phyloP scores from a whole-genome alignment of 192 early-diverging fungal species.

The Podila verticillata region DNA sequence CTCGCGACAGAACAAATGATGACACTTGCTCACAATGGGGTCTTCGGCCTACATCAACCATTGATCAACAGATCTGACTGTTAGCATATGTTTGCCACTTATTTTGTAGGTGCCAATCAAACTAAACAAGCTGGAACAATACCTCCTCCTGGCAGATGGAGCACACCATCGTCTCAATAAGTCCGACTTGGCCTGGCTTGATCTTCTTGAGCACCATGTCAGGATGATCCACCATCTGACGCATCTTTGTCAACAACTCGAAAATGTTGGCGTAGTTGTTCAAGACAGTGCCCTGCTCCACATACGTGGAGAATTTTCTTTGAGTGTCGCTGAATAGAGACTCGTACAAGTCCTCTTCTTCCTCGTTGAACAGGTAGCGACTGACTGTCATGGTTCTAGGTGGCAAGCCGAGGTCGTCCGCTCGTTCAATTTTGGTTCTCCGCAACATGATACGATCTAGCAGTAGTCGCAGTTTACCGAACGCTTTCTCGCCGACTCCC shows the following conservation, averaged over 20 bases:
- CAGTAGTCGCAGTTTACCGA: conserved; percentile 78
- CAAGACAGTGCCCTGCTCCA: conserved; percentile 80
- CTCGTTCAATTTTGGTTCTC: conserved; percentile 88
- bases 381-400: conserved; percentile 83
- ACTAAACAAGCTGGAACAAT: not conserved
- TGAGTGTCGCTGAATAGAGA: conserved; percentile 80
- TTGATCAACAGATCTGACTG: not conserved
- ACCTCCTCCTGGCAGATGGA: conserved; percentile 85
- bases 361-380: conserved; percentile 86
- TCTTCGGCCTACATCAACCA: conserved; percentile 68
- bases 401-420: conserved; percentile 88
- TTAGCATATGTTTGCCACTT: not conserved
- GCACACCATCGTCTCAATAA: conserved; percentile 75
- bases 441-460: conserved; percentile 91
- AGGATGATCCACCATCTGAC: conserved; percentile 93
- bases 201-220: conserved; percentile 74
- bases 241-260: conserved; percentile 88
- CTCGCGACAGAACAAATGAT: conserved; percentile 91
- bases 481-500: conserved; percentile 69
- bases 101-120: not conserved
- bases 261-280: conserved; percentile 97
- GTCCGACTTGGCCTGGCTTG: conserved; percentile 62
- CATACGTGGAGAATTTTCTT: conserved; percentile 85
- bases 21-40: conserved; percentile 82
- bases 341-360: conserved; percentile 91